Base-by-base conservation (phyloP, 805 yeast species). In the Candida morakotiae region DNA sequence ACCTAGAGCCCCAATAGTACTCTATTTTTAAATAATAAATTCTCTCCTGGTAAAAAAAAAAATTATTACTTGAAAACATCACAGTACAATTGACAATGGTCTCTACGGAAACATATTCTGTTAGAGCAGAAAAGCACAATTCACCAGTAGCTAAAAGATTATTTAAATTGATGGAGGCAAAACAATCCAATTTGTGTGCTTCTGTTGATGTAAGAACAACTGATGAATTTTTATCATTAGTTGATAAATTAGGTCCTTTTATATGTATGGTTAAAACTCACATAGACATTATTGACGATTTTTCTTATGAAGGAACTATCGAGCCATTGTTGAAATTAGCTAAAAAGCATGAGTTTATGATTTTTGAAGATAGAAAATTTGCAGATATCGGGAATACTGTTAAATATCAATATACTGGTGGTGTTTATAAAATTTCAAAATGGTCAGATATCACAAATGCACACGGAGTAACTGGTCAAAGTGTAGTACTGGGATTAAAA, bases 371-470 rank as follows among this genome's bases (percentile, higher is more conserved):
- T 64, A 76, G 99, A 46, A 93, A 93, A 65, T 93, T 93, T 62
- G 98, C 99, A 17, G 99, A 93, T 61, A 93, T 93, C 51, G 99
- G 99, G 13, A 87, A 89, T 55, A 93, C 98, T 1, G 98, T 93
- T 38, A 89, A 91, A 64, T 76, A 87, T 31, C 98, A 93, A 62
- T 93, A 91, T 61, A 69, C 84, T 22, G 87, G 94, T 26, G 98
- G 98, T 31, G 82, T 87, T 9, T 88, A 79, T 67, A 80, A 77
- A 55, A 91, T 91, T 43, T 93, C 95, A 10, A 67, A 80, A 52
- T 93, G 98, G 98, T 80, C 98, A 0, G 96, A 93, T 55, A 88
- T 93, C 48, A 91, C 98, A 24, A 93, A 93, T 60, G 98, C 98
- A 0, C 98, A 93, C 53, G 95, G 97, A 41, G 89, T 93, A 22